Conservation (phyloP, 1,284 basidiomycete species). For the Ganoderma lingzhi region DNA sequence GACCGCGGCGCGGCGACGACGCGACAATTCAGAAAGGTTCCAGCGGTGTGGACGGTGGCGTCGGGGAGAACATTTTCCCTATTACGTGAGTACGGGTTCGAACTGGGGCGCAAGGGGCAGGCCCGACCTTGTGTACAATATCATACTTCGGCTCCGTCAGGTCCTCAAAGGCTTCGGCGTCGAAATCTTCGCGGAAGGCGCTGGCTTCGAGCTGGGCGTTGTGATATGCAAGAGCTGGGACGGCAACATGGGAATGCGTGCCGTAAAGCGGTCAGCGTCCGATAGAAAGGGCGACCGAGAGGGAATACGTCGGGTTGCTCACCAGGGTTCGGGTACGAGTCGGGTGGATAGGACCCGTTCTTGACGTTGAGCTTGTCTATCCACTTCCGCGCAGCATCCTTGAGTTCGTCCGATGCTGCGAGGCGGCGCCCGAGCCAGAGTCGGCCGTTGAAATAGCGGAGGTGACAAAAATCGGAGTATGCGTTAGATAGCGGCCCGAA, state of each 20-base stretch:
- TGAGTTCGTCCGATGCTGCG: slow-evolving; percentile 74
- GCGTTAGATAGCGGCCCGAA: slow-evolving; percentile 20
- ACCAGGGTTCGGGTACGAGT: slow-evolving; percentile 95
- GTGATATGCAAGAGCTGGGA: slow-evolving; percentile 71
- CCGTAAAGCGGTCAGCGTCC: slow-evolving; percentile 20
- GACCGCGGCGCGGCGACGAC: slow-evolving; percentile 13
- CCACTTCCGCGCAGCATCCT: slow-evolving; percentile 75
- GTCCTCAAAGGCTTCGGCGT: slow-evolving; percentile 80
- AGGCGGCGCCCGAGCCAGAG: slow-evolving; percentile 5
- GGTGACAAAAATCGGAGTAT: slow-evolving; percentile 8
- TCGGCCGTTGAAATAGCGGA: slow-evolving; percentile 13
- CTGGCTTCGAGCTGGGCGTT: slow-evolving; percentile 91
- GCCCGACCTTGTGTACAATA: slow-evolving; percentile 79
- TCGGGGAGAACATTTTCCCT: slow-evolving; percentile 22
- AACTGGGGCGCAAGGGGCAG: slow-evolving; percentile 9
- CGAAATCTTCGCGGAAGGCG: slow-evolving; percentile 90
- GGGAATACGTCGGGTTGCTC: slow-evolving; percentile 37
- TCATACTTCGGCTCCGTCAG: slow-evolving; percentile 81
- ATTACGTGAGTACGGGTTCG: slow-evolving; percentile 26
- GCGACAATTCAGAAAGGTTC: slow-evolving; percentile 18
- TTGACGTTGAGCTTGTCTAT: slow-evolving; percentile 85
- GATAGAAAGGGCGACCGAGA: slow-evolving; percentile 13
- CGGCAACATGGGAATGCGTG: slow-evolving; percentile 18
- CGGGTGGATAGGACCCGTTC: slow-evolving; percentile 84
- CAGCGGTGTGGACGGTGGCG: slow-evolving; percentile 13